Percentiles rank a stretch among this genome's conserved stretches.
These are phyloP conservation scores for Parmelia sp. DNA, from an alignment of 495 filamentous ascomycete species.

Conservation along the genomic window DNA sequence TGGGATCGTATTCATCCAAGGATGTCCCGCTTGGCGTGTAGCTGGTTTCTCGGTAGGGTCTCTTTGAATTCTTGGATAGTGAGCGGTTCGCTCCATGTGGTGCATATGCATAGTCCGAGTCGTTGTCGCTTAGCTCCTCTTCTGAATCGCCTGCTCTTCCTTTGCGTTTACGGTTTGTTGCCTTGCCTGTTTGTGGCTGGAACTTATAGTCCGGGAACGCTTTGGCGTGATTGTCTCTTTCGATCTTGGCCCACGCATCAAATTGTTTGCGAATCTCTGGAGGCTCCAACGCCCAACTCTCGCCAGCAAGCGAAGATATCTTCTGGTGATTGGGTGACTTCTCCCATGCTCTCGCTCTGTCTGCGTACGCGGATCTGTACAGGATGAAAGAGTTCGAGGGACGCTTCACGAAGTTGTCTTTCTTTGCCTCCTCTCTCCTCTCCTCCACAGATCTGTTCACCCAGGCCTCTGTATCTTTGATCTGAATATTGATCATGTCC, in stretches of 20 bases:
- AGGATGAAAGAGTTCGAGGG: slow-evolving; percentile 99
- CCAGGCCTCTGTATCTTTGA: slow-evolving; percentile 76
- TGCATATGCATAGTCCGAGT: slow-evolving; percentile 30
- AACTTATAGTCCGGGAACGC: slow-evolving; percentile 96
- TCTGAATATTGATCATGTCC: slow-evolving; percentile 52
- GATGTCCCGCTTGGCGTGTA: slow-evolving; percentile 21
- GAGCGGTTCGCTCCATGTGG: slow-evolving; percentile 30
- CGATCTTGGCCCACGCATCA: slow-evolving; percentile 70
- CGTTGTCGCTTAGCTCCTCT: slow-evolving; percentile 35
- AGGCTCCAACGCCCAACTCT: slow-evolving; percentile 80
- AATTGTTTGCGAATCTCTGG: slow-evolving; percentile 66
- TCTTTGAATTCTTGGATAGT: slow-evolving; percentile 22
- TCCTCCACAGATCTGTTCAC: slow-evolving; percentile 64
- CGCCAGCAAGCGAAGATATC: slow-evolving; percentile 75
- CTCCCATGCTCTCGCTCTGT: slow-evolving; percentile 75
- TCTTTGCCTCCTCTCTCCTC: slow-evolving; percentile 61
- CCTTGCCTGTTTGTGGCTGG: slow-evolving; percentile 67
- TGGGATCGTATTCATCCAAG: slow-evolving; percentile 23
- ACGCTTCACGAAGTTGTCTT: slow-evolving; percentile 75
- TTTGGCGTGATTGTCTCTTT: slow-evolving; percentile 76
- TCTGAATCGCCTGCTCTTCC: slow-evolving; percentile 38
- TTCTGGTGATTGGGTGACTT: slow-evolving; percentile 90
- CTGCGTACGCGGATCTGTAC: slow-evolving; percentile 88
- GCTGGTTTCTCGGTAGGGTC: slow-evolving; percentile 21
- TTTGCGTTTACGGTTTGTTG: slow-evolving; percentile 46